Conservation (phyloP, 1,284 basidiomycete species). For the Amylostereum chailletii region DNA sequence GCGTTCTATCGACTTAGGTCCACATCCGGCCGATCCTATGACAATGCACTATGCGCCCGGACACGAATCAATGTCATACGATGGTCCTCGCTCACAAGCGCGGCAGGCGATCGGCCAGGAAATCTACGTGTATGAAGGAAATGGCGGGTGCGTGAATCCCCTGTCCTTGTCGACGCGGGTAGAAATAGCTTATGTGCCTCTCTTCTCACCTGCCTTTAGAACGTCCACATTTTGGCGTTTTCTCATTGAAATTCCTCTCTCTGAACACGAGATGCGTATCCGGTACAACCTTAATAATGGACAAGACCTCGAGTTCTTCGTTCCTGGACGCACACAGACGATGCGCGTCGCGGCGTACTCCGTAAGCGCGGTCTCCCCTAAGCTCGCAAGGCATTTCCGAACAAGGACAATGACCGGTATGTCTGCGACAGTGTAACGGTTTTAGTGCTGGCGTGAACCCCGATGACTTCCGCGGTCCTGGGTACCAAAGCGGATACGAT, state of each 20-base stretch:
- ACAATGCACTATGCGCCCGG: slow-evolving; percentile 18
- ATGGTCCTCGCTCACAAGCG: slow-evolving; percentile 27
- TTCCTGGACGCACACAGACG: slow-evolving; percentile 78
- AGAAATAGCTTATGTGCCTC: background rate
- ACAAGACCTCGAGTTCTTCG: slow-evolving; percentile 72
- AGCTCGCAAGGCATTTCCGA: background rate
- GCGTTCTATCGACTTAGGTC: slow-evolving; percentile 48
- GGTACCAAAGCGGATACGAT: slow-evolving; percentile 74
- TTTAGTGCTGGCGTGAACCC: slow-evolving; percentile 75
- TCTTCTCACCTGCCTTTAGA: slow-evolving; percentile 24
- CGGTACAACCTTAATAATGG: slow-evolving; percentile 77
- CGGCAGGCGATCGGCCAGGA: slow-evolving; percentile 57
- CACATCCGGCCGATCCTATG: slow-evolving; percentile 63
- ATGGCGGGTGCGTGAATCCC: slow-evolving; percentile 40
- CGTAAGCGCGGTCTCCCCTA: slow-evolving; percentile 28
- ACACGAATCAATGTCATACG: slow-evolving; percentile 6
- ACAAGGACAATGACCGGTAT: background rate
- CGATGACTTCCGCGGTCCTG: slow-evolving; percentile 69
- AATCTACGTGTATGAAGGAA: slow-evolving; percentile 73
- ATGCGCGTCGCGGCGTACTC: slow-evolving; percentile 89
- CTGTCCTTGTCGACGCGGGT: background rate
- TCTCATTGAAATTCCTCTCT: slow-evolving; percentile 77
- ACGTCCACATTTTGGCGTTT: slow-evolving; percentile 95
- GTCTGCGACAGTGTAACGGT: slow-evolving; percentile 57
- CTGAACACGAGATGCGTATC: slow-evolving; percentile 67